phyloP scores from a whole-genome alignment of 169 alveolate species.

The Plasmodium yoelii region DNA sequence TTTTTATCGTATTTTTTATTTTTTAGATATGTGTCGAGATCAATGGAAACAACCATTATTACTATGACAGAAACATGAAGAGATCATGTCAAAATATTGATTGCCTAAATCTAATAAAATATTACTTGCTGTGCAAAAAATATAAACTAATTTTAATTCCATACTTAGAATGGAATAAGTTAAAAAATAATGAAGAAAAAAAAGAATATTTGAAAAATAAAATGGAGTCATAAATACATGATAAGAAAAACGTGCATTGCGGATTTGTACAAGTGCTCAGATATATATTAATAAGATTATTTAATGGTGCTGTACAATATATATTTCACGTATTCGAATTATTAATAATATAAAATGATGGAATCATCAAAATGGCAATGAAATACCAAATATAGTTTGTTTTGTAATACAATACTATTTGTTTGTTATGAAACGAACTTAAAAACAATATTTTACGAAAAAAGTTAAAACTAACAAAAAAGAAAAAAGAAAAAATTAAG shows the following conservation, averaged over 20 bases:
- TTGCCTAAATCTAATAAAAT: conserved; percentile 46
- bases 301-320: too few species aligned
- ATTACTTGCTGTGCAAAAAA: conserved; percentile 59
- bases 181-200: conserved; percentile 22
- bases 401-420: too few species aligned
- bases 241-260: not conserved
- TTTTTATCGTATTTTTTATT: not conserved
- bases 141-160: conserved; percentile 40
- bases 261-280: not conserved
- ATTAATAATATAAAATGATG: too few species aligned
- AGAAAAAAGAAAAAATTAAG: too few species aligned
- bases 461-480: too few species aligned
- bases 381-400: too few species aligned
- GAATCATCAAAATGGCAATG: too few species aligned
- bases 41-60: conserved; percentile 62
- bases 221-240: not conserved
- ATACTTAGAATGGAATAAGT: conserved; percentile 46
- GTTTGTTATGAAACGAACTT: too few species aligned
- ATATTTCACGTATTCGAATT: too few species aligned
- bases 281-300: too few species aligned
- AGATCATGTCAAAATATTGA: conserved; percentile 57
- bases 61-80: conserved; percentile 38
- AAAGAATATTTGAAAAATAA: conserved; percentile 35
- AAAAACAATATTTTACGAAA: too few species aligned
- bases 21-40: conserved; percentile 53